phyloP scores from a whole-genome alignment of 805 yeast species.

The Saccharomycopsis fermentans region DNA sequence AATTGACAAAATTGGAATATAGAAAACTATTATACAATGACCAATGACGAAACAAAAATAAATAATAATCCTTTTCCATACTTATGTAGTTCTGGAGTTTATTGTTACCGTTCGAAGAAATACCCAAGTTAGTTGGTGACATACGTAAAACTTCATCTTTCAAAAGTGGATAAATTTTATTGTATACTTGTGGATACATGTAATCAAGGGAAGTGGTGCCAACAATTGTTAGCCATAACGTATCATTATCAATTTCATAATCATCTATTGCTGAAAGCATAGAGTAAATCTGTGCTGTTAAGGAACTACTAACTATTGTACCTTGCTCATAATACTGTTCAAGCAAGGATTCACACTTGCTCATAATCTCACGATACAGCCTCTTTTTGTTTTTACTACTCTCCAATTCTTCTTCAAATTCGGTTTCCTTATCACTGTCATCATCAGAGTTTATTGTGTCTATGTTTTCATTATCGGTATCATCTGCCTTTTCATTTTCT shows the following conservation, averaged over 20 bases:
- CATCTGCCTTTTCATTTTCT: slow-evolving; percentile 27
- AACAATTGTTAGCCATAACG: slow-evolving; percentile 77
- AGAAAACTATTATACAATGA: slow-evolving; percentile 82
- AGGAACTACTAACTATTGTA: slow-evolving; percentile 61
- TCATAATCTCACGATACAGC: slow-evolving; percentile 32
- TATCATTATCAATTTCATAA: slow-evolving; percentile 46
- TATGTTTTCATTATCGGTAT: slow-evolving; percentile 22
- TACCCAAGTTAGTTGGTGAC: slow-evolving; percentile 28
- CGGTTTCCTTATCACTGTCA: slow-evolving; percentile 18
- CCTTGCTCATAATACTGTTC: slow-evolving; percentile 82
- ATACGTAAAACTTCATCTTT: slow-evolving; percentile 77
- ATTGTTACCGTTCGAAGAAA: slow-evolving; percentile 25
- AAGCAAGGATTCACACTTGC: slow-evolving; percentile 42
- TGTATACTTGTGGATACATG: slow-evolving; percentile 65
- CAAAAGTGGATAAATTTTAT: slow-evolving; percentile 58
- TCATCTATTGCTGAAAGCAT: slow-evolving; percentile 76
- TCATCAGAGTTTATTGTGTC: slow-evolving; percentile 19
- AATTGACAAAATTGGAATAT: slow-evolving; percentile 84
- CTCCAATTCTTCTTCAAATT: slow-evolving; percentile 24
- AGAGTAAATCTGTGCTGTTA: slow-evolving; percentile 72
- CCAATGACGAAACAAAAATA: slow-evolving; percentile 87
- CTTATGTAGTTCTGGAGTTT: slow-evolving; percentile 33
- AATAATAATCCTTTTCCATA: slow-evolving; percentile 74
- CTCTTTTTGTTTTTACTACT: slow-evolving; percentile 27
- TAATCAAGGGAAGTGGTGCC: slow-evolving; percentile 79